A percentile compares a stretch with the other conserved stretches of the same genome.
phyloP scores from a whole-genome alignment of 345 rosid species.

The Eucalyptus camaldulensis region DNA sequence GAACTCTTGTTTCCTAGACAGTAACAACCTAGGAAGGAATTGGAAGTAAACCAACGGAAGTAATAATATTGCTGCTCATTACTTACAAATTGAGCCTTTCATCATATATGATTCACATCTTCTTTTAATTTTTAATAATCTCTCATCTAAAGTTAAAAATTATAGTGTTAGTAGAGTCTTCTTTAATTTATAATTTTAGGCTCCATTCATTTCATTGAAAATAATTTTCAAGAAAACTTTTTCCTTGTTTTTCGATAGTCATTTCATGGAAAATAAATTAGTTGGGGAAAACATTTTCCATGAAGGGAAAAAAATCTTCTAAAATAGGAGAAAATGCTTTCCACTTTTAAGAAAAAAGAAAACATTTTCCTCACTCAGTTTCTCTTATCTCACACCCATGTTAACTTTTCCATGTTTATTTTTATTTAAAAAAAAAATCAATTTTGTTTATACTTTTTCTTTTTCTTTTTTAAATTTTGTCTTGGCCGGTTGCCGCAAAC shows the following conservation, averaged over 20 bases:
- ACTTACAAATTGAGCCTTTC: background rate
- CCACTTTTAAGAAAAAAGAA: too few species aligned
- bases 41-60: background rate
- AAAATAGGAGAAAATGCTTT: too few species aligned
- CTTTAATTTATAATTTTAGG: background rate
- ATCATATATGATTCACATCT: background rate
- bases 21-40: background rate
- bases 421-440: rapidly evolving
- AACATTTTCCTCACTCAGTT: rapidly evolving
- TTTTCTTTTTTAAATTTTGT: rapidly evolving
- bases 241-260: too few species aligned
- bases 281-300: too few species aligned
- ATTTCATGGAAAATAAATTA: too few species aligned
- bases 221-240: too few species aligned
- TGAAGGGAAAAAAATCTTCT: too few species aligned
- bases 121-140: background rate
- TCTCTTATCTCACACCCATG: too few species aligned
- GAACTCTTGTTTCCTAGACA: background rate
- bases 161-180: background rate
- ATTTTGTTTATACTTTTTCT: rapidly evolving
- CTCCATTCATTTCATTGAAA: too few species aligned
- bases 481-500: rapidly evolving
- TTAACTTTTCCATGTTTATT: too few species aligned
- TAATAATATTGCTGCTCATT: background rate
- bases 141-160: background rate